Evolutionary conservation across 2,329 filamentous ascomycete genomes (phyloP).

Genomic region (Fusarium redolens): DNA sequence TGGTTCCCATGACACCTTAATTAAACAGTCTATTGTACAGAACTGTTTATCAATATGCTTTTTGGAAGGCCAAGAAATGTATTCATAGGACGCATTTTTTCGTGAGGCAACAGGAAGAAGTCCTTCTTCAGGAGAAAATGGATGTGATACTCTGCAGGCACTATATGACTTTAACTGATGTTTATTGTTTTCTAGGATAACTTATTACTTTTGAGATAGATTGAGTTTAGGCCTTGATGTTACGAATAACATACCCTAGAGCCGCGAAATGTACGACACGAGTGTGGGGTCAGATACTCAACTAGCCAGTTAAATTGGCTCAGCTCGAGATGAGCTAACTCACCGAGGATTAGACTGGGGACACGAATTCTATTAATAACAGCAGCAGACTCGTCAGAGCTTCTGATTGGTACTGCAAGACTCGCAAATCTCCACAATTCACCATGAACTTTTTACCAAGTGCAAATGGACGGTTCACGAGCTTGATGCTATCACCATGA

Average conservation of each 20-base stretch:
- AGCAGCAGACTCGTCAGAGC: fast-evolving
- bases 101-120: no score
- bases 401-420: neutral
- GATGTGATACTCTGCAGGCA: no score
- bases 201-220: neutral
- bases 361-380: neutral
- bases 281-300: no score
- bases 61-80: no score
- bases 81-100: no score
- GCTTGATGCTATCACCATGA: neutral
- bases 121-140: no score
- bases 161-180: no score
- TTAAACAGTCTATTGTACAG: no score
- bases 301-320: neutral
- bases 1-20: no score
- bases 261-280: neutral
- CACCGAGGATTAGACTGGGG: neutral
- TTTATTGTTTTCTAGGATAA: no score
- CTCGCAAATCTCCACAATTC: neutral
- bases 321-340: fast-evolving
- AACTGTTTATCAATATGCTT: no score
- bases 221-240: neutral
- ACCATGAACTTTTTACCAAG: neutral
- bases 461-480: neutral
- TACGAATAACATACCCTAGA: neutral